Base-by-base conservation (phyloP, 306 rosid species). In the Sphenostylis stenocarpa region DNA sequence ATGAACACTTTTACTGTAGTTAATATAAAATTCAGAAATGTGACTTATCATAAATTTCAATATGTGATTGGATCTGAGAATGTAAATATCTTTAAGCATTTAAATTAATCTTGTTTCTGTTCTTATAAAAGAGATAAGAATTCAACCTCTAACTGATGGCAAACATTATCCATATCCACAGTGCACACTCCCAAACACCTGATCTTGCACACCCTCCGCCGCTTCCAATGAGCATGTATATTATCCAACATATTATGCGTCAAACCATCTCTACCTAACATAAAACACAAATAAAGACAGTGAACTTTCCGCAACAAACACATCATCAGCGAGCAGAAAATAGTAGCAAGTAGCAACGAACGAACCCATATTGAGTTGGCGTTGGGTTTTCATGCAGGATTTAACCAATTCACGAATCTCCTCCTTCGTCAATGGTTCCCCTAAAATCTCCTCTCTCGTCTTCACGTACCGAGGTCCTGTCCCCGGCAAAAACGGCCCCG, bases 231-330 rank as follows among this genome's bases (percentile, higher is more conserved):
- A 80, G 97, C 96, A 79, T 95, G 97, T 63, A 95, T 95, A 78
- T 95, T 95, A 77, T 95, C 99, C 99, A 95, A 84, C 97, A 95
- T 95, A 82, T 95, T 95, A 78, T 95, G 97, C 2, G 95, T 95
- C 80, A 95, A 91, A 51, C 99, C 99, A 89, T 95, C 99, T 82
- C 97, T 92, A 77, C 99, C 99, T 95, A 85, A 48, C 71, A 43
- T 47, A 38, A 38, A 38, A 33, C 62, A 80, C 72, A 70, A 55
- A 58, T 4, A 17, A 10, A 71, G 4, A 28, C 4, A 26, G 17
- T 69, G 23, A 55, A 28, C 23, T 36, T 57, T 71, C 20, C 62
- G 48, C 26, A 3, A n/a, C 20, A 48, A 3, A 51, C 6, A 53
- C 16, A 8, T 31, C 3, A 49, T 5, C 11, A 38, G 15, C 1